A percentile compares a stretch with the other conserved stretches of the same genome.
Conservation (phyloP, 2,329 filamentous ascomycete genomes). For the Xylaria multiplex region DNA sequence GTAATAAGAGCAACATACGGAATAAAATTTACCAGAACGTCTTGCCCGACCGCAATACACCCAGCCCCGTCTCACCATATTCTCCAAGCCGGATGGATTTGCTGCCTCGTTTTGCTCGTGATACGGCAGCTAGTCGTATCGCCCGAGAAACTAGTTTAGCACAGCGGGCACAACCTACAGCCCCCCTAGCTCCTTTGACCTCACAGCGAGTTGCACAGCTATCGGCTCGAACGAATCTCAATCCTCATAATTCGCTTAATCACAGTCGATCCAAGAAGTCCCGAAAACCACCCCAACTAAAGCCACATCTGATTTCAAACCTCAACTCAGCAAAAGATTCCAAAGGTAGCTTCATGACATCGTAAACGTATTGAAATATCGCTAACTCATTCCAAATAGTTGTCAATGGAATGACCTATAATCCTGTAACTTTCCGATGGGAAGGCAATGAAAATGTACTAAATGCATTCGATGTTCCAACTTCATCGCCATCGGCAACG, state of each 20-base stretch:
- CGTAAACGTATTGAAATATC: background rate
- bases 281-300: conserved; percentile 68
- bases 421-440: conserved; percentile 86
- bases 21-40: conserved; percentile 67
- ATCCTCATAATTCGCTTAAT: conserved; percentile 56
- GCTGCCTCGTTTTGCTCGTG: conserved; percentile 70
- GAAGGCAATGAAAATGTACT: conserved; percentile 94
- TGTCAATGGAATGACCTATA: conserved; percentile 96
- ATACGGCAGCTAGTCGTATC: conserved; percentile 72
- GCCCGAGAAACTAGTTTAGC: conserved; percentile 70
- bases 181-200: conserved; percentile 64
- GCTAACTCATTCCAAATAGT: conserved; percentile 57
- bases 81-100: conserved; percentile 67
- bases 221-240: conserved; percentile 60
- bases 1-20: conserved; percentile 70
- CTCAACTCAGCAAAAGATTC: conserved; percentile 77
- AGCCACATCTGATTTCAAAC: conserved; percentile 90
- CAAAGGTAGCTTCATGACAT: conserved; percentile 71
- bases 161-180: conserved; percentile 65
- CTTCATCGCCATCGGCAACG: conserved; percentile 63
- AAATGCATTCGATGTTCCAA: conserved; percentile 76
- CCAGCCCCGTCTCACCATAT: conserved; percentile 63
- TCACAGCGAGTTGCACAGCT: conserved; percentile 66
- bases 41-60: conserved; percentile 63
- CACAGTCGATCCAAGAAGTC: conserved; percentile 65